Percentiles rank a stretch among this genome's conserved stretches.
These are phyloP conservation scores for Excoecaria agallocha DNA, from an alignment of 345 rosid genomes.

Conservation along the genomic window DNA sequence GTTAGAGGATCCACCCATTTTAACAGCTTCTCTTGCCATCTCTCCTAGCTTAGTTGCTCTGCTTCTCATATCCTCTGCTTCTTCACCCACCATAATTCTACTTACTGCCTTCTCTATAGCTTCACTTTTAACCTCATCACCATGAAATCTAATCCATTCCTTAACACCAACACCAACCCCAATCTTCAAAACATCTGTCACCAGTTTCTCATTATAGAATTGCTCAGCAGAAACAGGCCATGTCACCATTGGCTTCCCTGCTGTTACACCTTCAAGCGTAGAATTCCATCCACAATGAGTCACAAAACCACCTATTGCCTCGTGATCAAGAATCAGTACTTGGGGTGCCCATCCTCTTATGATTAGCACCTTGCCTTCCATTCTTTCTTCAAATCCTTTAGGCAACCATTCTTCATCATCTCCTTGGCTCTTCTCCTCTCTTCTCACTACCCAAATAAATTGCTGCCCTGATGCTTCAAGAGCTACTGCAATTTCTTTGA, in stretches of 20 bases:
- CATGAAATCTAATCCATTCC: conserved; percentile 17
- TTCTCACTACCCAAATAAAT: conserved; percentile 21
- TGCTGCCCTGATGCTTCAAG: conserved; percentile 16
- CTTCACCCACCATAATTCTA: conserved; percentile 18
- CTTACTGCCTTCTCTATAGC: conserved; percentile 33
- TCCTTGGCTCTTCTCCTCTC: too few relatives aligned
- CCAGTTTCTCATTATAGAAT: conserved; percentile 37
- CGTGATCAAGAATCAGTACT: too few relatives aligned
- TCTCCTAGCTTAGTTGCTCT: conserved; percentile 19
- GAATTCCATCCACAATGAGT: neutral
- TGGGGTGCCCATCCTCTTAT: too few relatives aligned
- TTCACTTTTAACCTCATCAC: conserved; percentile 21
- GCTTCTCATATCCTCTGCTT: conserved; percentile 14
- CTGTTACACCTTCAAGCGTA: conserved; percentile 21
- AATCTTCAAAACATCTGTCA: conserved; percentile 24
- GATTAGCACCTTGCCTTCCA: neutral
- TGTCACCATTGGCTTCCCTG: conserved; percentile 43
- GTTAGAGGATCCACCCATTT: conserved; percentile 33
- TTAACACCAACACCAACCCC: conserved; percentile 31
- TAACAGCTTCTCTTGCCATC: conserved; percentile 30
- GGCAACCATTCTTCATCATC: too few relatives aligned
- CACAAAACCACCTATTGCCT: too few relatives aligned
- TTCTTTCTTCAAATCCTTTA: neutral
- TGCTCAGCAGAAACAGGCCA: conserved; percentile 41
- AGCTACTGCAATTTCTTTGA: conserved; percentile 15